Percentiles rank a stretch among this genome's conserved stretches.
Conservation (phyloP, 495 filamentous ascomycete species). For the Penicilliopsis zonata region DNA sequence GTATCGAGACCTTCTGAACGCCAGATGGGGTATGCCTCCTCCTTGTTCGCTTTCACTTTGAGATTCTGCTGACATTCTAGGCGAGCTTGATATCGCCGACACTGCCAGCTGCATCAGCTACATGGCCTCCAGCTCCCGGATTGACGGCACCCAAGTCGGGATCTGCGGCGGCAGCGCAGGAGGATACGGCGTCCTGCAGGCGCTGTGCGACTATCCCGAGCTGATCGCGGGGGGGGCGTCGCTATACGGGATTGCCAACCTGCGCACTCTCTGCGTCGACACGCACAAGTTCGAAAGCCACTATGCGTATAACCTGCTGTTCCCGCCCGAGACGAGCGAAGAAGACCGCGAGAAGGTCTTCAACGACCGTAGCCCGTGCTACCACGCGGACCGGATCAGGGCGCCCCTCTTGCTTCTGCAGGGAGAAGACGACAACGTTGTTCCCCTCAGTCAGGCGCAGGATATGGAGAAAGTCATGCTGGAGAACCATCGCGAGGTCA, state of each 20-base stretch:
- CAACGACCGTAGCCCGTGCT: constrained; percentile 27
- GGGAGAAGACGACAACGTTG: constrained; percentile 33
- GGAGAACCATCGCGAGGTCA: constrained; percentile 22
- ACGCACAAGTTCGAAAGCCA: constrained; percentile 42
- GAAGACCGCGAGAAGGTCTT: constrained; percentile 26
- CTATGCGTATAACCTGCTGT: constrained; percentile 29
- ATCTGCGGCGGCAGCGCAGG: constrained; percentile 36
- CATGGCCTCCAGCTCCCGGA: constrained; percentile 16
- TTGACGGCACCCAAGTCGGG: constrained; percentile 27
- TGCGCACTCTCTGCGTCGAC: constrained; percentile 22
- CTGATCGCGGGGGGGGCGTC: constrained; percentile 28
- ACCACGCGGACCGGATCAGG: constrained; percentile 30
- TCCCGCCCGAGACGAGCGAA: constrained; percentile 11
- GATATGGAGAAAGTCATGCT: constrained; percentile 28
- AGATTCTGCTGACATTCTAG: no score
- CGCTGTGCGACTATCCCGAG: constrained; percentile 18
- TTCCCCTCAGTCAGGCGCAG: constrained; percentile 33
- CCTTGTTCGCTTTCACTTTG: no score
- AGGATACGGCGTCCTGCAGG: constrained; percentile 35
- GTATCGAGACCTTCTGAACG: constrained; percentile 31
- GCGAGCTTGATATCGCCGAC: constrained; percentile 29
- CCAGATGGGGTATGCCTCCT: constrained; percentile 24
- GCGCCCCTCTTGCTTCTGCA: constrained; percentile 34
- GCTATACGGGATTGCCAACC: constrained; percentile 33
- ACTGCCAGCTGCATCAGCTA: constrained; percentile 28